These are phyloP conservation scores for Singerocomus inundabilis DNA, from an alignment of 1,284 basidiomycete species.

Conservation along the genomic window DNA sequence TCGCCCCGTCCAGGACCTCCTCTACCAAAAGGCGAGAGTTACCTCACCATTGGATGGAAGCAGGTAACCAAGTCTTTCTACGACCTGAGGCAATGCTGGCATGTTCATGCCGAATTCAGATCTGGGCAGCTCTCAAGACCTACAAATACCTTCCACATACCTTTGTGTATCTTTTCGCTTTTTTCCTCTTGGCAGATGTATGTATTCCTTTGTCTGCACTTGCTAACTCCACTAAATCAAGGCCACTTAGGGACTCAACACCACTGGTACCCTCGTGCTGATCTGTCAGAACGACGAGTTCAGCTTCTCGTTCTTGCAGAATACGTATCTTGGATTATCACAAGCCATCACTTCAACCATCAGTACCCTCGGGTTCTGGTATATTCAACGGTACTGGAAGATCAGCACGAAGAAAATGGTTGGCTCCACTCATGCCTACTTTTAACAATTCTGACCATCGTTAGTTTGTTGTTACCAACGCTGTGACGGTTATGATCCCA, in stretches of 20 bases:
- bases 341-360: slow-evolving; percentile 72
- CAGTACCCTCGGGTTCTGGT: slow-evolving; percentile 77
- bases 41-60: slow-evolving; percentile 79
- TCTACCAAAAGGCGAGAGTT: slow-evolving; percentile 68
- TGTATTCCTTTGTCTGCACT: not conserved
- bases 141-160: slow-evolving; percentile 74
- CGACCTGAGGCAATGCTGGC: not conserved
- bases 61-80: slow-evolving; percentile 43
- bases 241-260: slow-evolving; percentile 62
- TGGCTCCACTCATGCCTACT: not conserved
- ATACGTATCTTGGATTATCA: slow-evolving; percentile 72
- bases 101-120: slow-evolving; percentile 38
- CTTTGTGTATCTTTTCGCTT: slow-evolving; percentile 71
- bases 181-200: slow-evolving; percentile 77
- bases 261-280: slow-evolving; percentile 70
- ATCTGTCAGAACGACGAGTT: slow-evolving; percentile 82
- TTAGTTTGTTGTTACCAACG: slow-evolving; percentile 74
- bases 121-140: slow-evolving; percentile 67
- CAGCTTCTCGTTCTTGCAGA: slow-evolving; percentile 69
- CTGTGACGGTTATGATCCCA: slow-evolving; percentile 74
- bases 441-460: not conserved
- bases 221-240: not conserved
- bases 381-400: slow-evolving; percentile 75
- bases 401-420: slow-evolving; percentile 79
- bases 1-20: slow-evolving; percentile 71